phyloP scores from a whole-genome alignment of 495 filamentous ascomycete species.

The Articulospora tetracladia region DNA sequence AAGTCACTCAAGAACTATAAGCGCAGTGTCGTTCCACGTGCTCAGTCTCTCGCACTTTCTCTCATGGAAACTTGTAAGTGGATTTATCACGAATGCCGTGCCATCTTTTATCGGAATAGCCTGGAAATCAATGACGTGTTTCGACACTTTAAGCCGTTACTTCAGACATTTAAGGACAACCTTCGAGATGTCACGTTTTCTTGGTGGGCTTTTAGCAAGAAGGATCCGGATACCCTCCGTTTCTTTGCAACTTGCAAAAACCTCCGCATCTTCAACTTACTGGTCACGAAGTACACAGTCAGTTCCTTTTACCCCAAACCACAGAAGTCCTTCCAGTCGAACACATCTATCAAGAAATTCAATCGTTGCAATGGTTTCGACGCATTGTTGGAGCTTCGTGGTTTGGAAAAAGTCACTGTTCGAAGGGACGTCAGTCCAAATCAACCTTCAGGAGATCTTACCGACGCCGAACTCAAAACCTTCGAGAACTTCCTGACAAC shows the following conservation, averaged over 20 bases:
- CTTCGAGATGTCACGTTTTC: neutral
- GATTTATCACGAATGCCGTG: neutral
- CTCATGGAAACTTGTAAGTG: neutral
- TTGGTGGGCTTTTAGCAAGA: neutral
- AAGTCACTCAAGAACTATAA: neutral
- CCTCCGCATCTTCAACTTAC: constrained; percentile 1
- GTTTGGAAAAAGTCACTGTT: constrained; percentile 10
- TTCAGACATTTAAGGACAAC: neutral
- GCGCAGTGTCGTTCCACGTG: neutral
- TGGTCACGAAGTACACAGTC: neutral
- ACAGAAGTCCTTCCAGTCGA: neutral
- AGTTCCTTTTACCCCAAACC: neutral
- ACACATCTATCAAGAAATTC: constrained; percentile 2
- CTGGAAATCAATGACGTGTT: neutral
- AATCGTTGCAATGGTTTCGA: constrained; percentile 6
- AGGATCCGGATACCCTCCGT: neutral
- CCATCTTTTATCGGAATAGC: constrained; percentile 5
- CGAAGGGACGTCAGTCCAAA: neutral
- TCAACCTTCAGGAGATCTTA: neutral
- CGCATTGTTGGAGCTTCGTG: neutral
- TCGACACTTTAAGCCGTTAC: neutral
- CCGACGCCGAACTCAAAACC: neutral
- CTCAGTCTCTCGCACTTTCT: neutral
- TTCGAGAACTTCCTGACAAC: neutral
- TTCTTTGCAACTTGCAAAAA: constrained; percentile 6